Evolutionary conservation across 73 alveolate genomes (phyloP), one percentile per base, ranked within the genome.

Genomic region (Paramecium octaurelia): DNA sequence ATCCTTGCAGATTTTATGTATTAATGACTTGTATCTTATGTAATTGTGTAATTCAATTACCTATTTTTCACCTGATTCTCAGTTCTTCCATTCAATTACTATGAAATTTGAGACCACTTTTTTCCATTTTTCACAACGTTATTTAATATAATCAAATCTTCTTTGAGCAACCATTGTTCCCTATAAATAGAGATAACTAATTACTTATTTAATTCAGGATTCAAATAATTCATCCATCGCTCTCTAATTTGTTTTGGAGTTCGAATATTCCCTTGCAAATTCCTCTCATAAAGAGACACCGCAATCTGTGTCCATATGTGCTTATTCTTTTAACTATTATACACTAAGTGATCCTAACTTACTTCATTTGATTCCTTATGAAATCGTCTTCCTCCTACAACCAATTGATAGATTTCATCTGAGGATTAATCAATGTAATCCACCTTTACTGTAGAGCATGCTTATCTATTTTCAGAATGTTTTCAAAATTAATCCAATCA

Each of bases 51-150:
- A 64, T 64, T 20, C 7, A 16, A 4, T 27, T 64, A 64, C 84
- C 84, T 77, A 89, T 89, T 89, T 59, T 89, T 89, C 29, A 89
- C 94, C 11, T 77, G 59, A 73, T 89, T 89, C 57, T 89, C 94
- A 12, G 94, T 89, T 29, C 94, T 40, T n/a, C 88, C 94, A 31
- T 42, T 46, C 35, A 89, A 59, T 31, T 71, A 46, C 42, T 89
- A 46, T 5, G 94, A 77, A 71, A 89, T 89, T 14, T 24, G 50
- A 0, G 94, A 89, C 94, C 94, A 89, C 24, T 71, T 89, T 18
- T 73, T 89, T 1, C 94, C 94, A n/a, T 71, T 71, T 71, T 89
- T 57, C 4, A 80, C 75, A 24, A 80, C 91, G 21, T 44, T 42
- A 43, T 80, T 44, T 64, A 80, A 48, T 6, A 80, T 80, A 9